Percentiles rank a stretch among this genome's conserved stretches.
Conservation (phyloP, 257 asterid genomes). For the Solanum appendiculatum region DNA sequence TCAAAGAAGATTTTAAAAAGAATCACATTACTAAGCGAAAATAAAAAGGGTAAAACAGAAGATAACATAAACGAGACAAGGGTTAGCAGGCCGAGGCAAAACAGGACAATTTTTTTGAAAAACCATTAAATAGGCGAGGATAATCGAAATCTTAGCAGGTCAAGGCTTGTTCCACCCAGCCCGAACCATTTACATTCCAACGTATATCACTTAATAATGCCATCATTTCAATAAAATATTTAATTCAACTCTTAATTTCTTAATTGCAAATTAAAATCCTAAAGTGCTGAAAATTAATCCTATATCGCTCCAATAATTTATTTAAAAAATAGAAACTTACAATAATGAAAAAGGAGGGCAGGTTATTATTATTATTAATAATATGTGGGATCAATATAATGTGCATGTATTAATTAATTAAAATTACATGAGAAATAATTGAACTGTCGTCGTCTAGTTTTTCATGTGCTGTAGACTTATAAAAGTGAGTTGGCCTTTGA, state of each 20-base stretch:
- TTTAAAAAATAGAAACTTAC: too few species aligned
- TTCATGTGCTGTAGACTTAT: background rate
- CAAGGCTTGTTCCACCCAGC: too few species aligned
- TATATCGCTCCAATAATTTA: too few species aligned
- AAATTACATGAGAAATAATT: background rate
- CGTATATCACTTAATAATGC: too few species aligned
- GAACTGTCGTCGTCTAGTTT: background rate
- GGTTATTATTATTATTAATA: background rate
- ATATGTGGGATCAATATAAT: background rate
- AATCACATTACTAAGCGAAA: background rate
- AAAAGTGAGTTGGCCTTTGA: background rate
- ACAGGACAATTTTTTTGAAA: background rate
- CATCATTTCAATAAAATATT: too few species aligned
- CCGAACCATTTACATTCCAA: too few species aligned
- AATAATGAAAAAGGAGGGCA: background rate
- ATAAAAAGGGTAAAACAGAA: too few species aligned
- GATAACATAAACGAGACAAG: too few species aligned
- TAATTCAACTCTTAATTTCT: background rate
- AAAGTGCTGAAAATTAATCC: too few species aligned
- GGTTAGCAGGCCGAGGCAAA: rapidly evolving
- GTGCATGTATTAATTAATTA: background rate
- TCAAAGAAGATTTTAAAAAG: background rate
- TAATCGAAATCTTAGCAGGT: background rate
- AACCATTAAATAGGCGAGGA: too few species aligned
- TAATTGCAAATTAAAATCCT: background rate